Conservation (phyloP, 441 rosid genomes). For the Flueggea neowawraea region DNA sequence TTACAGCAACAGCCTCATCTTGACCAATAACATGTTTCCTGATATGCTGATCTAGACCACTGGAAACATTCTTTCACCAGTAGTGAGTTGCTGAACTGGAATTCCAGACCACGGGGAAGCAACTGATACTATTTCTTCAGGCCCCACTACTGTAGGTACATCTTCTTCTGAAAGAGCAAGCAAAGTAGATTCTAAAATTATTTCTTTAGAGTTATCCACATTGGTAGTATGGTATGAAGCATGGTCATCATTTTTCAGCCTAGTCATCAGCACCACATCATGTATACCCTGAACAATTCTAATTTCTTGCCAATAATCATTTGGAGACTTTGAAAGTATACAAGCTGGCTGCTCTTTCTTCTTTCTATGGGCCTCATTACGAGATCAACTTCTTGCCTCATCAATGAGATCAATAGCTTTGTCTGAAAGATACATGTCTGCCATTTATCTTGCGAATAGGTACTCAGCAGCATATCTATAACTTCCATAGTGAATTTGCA, state of each 20-base stretch:
- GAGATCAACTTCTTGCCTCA: constrained; percentile 91
- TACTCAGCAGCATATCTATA: constrained; percentile 75
- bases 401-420: constrained; percentile 60
- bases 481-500: constrained; percentile 82
- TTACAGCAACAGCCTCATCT: constrained; percentile 48
- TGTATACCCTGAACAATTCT: constrained; percentile 95
- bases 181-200: constrained; percentile 46
- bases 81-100: constrained; percentile 47
- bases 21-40: constrained; percentile 51
- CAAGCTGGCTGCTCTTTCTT: constrained; percentile 72
- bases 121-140: constrained; percentile 47
- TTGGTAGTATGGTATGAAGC: constrained; percentile 18
- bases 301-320: constrained; percentile 98
- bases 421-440: constrained; percentile 52
- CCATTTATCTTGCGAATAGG: constrained; percentile 84
- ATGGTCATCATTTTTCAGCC: constrained; percentile 39
- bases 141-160: constrained; percentile 64
- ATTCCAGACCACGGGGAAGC: constrained; percentile 58
- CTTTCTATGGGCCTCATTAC: constrained; percentile 73
- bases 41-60: constrained; percentile 40
- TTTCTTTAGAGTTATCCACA: constrained; percentile 41
- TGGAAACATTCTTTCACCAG: constrained; percentile 41
- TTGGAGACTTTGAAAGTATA: constrained; percentile 79
- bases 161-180: constrained; percentile 48
- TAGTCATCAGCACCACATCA: constrained; percentile 75